These are phyloP conservation scores for Euphorbia schlechtendalii DNA, from an alignment of 441 rosid genomes.

Conservation along the genomic window DNA sequence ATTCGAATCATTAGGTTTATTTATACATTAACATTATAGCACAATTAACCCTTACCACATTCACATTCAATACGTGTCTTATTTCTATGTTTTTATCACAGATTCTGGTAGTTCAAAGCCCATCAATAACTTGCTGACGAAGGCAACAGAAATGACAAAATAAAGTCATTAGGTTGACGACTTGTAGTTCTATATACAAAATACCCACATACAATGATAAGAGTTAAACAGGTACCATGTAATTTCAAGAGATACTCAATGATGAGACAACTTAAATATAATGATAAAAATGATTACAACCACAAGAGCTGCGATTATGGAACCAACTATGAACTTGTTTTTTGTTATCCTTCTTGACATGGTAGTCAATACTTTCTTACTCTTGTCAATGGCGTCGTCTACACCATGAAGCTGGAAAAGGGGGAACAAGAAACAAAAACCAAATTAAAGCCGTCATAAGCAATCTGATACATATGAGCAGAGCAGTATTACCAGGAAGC, in stretches of 20 bases:
- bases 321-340: constrained; percentile 85
- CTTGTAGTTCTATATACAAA: constrained; percentile 13
- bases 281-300: constrained; percentile 52
- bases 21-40: no score
- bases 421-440: background rate
- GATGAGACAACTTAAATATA: constrained; percentile 67
- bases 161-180: background rate
- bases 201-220: background rate
- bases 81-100: no score
- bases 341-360: constrained; percentile 75
- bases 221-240: background rate
- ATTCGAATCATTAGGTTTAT: no score
- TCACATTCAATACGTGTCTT: no score
- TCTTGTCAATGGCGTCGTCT: constrained; percentile 76
- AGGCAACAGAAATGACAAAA: background rate
- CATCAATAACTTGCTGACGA: no score
- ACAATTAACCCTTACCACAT: no score
- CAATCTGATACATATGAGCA: no score
- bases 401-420: constrained; percentile 81
- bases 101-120: no score
- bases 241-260: constrained; percentile 16
- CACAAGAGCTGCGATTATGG: constrained; percentile 51
- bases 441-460: background rate
- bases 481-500: background rate
- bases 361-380: constrained; percentile 71